Evolutionary conservation across 768 basidiomycete species (phyloP), one percentile per base, ranked within the genome.

Genomic region (Tricholoma sp.): DNA sequence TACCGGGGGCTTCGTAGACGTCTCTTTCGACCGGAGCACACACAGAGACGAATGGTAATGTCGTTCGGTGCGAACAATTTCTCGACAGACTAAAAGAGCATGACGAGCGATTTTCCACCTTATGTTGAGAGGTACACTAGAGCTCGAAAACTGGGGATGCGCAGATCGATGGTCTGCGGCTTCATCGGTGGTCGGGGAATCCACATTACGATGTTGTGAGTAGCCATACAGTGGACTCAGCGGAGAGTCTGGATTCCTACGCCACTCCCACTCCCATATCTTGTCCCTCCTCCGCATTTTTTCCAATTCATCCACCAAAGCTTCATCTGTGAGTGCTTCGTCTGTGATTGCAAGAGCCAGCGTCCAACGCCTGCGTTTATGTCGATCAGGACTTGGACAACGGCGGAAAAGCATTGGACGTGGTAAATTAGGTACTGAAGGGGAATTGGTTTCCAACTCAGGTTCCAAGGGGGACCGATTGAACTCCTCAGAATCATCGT

Each of bases 1-100:
- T 15, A 80, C 68, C 7, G 85, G 80, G 18, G 83, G 80, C 1
- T 76, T 72, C 6, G 76, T 68, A 29, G 42, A 74, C 36, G 76
- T 80, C 33, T 66, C 69, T 58, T 71, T 75, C n/a, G 65, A 61
- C 41, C 70, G 59, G 29, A 77, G 65, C 4, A 54, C 55, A 17
- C 64, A 69, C 39, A 79, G 61, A 11, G 74, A 72, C 10, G 66
- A 55, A 20, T 76, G 69, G 54, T 77, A 79, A 49, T 74, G 73
- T 24, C 75, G 70, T 55, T 79, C 76, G 5, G 76, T 79, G 47
- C 73, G 71, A 34, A 76, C 67, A 31, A 76, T 60, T 61, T 78
- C 76, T 12, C 75, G 69, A 48, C 73, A 76, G 17, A 71, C 70
- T 6, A 77, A 59, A 4, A 77, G 62, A 7, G 71, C 72, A 36